These are phyloP conservation scores for Obelidium mucronatum DNA, from an alignment of 192 early-diverging fungal genomes.

Conservation along the genomic window DNA sequence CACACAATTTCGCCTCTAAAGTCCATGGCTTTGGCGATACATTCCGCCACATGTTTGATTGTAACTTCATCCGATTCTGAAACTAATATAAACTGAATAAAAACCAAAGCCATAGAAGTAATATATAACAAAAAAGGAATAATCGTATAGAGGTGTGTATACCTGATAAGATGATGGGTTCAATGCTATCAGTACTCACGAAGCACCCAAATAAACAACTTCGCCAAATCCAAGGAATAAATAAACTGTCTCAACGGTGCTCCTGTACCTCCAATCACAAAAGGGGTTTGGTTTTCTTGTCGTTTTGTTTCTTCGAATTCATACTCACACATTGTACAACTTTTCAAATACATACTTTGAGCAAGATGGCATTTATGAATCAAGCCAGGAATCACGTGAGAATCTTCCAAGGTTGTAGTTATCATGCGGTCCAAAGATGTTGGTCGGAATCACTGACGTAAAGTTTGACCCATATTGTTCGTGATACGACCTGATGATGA, in stretches of 20 bases:
- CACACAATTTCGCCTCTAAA: conserved; percentile 71
- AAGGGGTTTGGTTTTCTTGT: conserved; percentile 73
- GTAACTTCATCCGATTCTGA: conserved; percentile 79
- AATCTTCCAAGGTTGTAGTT: conserved; percentile 81
- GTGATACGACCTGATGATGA: conserved; percentile 77
- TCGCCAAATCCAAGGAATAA: conserved; percentile 80
- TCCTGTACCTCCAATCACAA: conserved; percentile 77
- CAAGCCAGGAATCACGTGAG: conserved; percentile 81
- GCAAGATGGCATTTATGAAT: conserved; percentile 85
- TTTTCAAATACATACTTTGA: conserved; percentile 59
- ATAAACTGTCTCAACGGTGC: conserved; percentile 85
- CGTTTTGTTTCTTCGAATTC: conserved; percentile 9
- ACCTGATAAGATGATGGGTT: conserved; percentile 85
- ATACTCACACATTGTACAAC: neutral
- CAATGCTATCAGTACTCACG: conserved; percentile 79
- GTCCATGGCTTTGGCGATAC: conserved; percentile 73
- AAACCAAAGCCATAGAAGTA: conserved; percentile 20
- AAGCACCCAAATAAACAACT: conserved; percentile 81
- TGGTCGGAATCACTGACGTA: conserved; percentile 83
- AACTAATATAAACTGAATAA: conserved; percentile 54
- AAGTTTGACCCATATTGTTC: conserved; percentile 82
- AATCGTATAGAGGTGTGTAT: neutral
- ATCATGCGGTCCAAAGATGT: conserved; percentile 83
- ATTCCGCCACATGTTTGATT: conserved; percentile 78
- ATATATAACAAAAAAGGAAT: conserved; percentile 5